Evolutionary conservation across 2,329 filamentous ascomycete species (phyloP).

Genomic region (Arthrobotrys pseudoclavata): DNA sequence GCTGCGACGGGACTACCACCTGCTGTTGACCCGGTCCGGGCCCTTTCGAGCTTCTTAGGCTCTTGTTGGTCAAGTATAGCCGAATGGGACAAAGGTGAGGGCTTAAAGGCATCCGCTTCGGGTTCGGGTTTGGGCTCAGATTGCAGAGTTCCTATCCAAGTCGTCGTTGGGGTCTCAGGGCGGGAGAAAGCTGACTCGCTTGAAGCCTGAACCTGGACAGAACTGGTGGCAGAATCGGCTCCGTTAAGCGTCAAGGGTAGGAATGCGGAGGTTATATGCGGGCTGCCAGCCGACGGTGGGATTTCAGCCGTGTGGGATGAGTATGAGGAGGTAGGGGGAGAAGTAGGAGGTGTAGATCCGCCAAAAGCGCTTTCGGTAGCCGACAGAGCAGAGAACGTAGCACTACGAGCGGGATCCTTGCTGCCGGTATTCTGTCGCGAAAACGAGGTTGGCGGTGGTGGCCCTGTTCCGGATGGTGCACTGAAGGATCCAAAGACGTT

Average conservation of each 20-base stretch:
- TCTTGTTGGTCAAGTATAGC: constrained; percentile 64
- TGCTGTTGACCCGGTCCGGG: constrained; percentile 62
- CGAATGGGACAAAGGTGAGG: constrained; percentile 60
- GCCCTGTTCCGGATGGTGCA: constrained; percentile 67
- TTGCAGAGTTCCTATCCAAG: constrained; percentile 64
- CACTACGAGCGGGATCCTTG: constrained; percentile 61
- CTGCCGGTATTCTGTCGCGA: constrained; percentile 73
- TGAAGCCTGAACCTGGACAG: constrained; percentile 81
- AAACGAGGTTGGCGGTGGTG: constrained; percentile 73
- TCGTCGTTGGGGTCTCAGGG: constrained; percentile 66
- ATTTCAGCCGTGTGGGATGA: constrained; percentile 73
- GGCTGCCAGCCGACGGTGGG: constrained; percentile 76
- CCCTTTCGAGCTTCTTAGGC: constrained; percentile 60
- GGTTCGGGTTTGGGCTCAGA: constrained; percentile 60
- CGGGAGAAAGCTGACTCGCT: constrained; percentile 69
- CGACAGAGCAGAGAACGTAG: constrained; percentile 61
- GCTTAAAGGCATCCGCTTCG: constrained; percentile 62
- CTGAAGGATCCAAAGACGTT: constrained; percentile 85
- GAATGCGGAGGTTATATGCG: constrained; percentile 82
- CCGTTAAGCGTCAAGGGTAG: constrained; percentile 77
- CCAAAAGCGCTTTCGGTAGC: constrained; percentile 63
- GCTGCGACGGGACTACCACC: constrained; percentile 60
- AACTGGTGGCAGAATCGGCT: constrained; percentile 79
- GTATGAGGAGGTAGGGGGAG: constrained; percentile 72
- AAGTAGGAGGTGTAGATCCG: constrained; percentile 75